Evolutionary conservation across 2,329 filamentous ascomycete genomes (phyloP).

Genomic region (Alternaria triticina): DNA sequence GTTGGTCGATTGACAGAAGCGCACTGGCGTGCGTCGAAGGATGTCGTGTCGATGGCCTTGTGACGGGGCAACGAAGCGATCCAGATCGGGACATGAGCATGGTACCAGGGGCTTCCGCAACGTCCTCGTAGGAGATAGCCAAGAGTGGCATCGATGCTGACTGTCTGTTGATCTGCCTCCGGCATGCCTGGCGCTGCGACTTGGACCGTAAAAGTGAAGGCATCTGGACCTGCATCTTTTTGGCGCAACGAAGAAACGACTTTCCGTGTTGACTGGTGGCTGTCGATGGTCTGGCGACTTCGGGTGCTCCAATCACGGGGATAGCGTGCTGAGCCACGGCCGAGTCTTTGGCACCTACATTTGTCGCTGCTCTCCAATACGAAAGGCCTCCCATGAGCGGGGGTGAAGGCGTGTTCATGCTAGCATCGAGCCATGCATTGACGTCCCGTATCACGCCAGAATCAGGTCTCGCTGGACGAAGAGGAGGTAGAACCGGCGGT

Average conservation of each 20-base stretch:
- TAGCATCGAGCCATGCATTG: slow-evolving; percentile 44
- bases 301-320: slow-evolving; percentile 27
- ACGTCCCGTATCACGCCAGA: slow-evolving; percentile 35
- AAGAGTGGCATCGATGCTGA: slow-evolving; percentile 38
- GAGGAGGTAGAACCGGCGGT: slow-evolving; percentile 22
- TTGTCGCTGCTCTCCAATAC: slow-evolving; percentile 38
- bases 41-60: slow-evolving; percentile 11
- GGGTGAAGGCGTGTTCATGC: slow-evolving; percentile 29
- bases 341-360: slow-evolving; percentile 5
- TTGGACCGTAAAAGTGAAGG: slow-evolving; percentile 30
- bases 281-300: slow-evolving; percentile 16
- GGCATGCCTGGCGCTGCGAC: slow-evolving; percentile 17
- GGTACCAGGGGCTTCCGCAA: slow-evolving; percentile 8
- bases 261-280: slow-evolving; percentile 29
- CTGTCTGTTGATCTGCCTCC: slow-evolving; percentile 24
- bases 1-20: slow-evolving; percentile 1
- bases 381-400: slow-evolving; percentile 43
- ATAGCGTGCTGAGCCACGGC: slow-evolving; percentile 35
- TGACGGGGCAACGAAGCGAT: slow-evolving; percentile 9
- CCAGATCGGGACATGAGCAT: slow-evolving; percentile 12
- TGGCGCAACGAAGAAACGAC: slow-evolving; percentile 34
- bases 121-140: slow-evolving; percentile 21
- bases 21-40: slow-evolving; percentile 1
- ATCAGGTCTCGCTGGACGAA: slow-evolving; percentile 31
- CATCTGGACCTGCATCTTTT: slow-evolving; percentile 40